Conservation (phyloP, 441 rosid species). For the Gossypium lobatum region DNA sequence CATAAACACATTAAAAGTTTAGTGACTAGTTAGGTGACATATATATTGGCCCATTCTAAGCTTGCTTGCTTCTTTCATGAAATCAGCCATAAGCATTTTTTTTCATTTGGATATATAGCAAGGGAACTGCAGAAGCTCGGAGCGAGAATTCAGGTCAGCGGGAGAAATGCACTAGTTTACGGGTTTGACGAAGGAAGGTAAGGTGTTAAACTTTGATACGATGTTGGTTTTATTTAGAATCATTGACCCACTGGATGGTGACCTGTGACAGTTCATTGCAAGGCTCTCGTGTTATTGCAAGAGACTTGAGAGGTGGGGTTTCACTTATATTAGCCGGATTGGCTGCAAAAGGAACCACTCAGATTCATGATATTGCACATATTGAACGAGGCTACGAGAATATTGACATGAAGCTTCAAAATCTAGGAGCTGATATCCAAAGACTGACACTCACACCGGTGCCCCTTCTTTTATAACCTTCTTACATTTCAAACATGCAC, state of each 20-base stretch:
- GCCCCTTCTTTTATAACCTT: background rate
- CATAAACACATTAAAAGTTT: too few relatives aligned
- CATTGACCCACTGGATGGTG: background rate
- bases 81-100: background rate
- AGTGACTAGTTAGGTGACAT: background rate
- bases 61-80: background rate
- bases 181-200: conserved; percentile 21
- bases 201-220: background rate
- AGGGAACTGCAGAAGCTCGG: conserved; percentile 31
- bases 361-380: conserved; percentile 21
- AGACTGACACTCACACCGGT: background rate
- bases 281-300: conserved; percentile 18
- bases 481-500: background rate
- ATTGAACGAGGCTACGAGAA: conserved; percentile 27
- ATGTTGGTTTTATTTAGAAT: background rate
- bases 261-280: conserved; percentile 14
- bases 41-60: background rate
- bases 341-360: conserved; percentile 31
- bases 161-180: conserved; percentile 18
- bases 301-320: conserved; percentile 30
- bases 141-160: conserved; percentile 22
- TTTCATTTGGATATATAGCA: conserved; percentile 6
- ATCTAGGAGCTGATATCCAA: conserved; percentile 26
- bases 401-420: conserved; percentile 22
- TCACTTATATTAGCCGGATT: conserved; percentile 27